These are phyloP conservation scores for Colletotrichum melonis DNA, from an alignment of 2,329 filamentous ascomycete genomes.

Conservation along the genomic window DNA sequence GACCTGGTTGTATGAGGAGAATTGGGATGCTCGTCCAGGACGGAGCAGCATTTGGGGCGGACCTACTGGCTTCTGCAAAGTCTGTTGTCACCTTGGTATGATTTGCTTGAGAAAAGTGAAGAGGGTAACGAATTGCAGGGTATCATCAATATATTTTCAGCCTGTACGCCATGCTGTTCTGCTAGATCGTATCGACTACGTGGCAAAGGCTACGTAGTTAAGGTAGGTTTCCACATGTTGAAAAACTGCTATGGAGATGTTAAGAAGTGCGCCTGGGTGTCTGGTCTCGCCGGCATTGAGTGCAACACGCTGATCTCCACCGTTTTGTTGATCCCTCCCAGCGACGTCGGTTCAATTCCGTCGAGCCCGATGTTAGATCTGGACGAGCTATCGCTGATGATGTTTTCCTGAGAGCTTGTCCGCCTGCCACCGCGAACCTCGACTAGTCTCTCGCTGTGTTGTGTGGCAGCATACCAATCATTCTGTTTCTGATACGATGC, in stretches of 20 bases:
- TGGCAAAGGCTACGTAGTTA: neutral
- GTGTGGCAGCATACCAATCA: neutral
- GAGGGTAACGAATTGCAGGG: neutral
- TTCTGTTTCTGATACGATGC: neutral
- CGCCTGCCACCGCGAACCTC: conserved; percentile 2
- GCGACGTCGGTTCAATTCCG: neutral
- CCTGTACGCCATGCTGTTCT: neutral
- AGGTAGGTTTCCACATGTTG: neutral
- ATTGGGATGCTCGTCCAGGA: neutral
- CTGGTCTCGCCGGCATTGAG: neutral
- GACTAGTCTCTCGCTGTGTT: neutral
- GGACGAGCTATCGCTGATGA: neutral
- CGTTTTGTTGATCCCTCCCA: conserved; percentile 26
- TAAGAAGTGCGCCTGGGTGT: neutral
- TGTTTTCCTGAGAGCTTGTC: neutral
- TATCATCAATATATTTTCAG: neutral
- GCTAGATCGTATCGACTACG: neutral
- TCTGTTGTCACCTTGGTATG: neutral
- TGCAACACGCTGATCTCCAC: conserved; percentile 20
- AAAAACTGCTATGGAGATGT: neutral
- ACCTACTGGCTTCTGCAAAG: neutral
- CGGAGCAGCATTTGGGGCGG: neutral
- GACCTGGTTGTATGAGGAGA: conserved; percentile 13
- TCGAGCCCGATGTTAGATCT: neutral
- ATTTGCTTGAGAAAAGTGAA: neutral